Base-by-base conservation (phyloP, 73 alveolate genomes). In the Uronychia binucleata region DNA sequence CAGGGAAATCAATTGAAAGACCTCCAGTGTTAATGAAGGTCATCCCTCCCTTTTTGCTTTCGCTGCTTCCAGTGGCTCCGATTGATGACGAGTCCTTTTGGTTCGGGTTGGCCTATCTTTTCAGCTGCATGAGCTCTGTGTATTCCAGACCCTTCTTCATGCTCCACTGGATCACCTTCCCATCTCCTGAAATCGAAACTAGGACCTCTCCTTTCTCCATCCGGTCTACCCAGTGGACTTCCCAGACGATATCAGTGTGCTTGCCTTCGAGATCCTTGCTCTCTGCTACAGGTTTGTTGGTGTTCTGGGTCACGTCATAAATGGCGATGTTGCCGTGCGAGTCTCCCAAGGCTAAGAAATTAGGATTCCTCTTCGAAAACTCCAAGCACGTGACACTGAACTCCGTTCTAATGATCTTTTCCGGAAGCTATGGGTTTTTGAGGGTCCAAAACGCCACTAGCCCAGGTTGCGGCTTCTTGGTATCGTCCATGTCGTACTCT, bases 201-300 rank as follows among this genome's bases (percentile, higher is more conserved):
- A 97, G 86, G 78, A 92, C 90, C 87, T 97, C 99, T 33, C 98
- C 99, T 93, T 97, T 97, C 59, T 94, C 97, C 58, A 95, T 97
- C 67, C 94, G 93, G 46, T 96, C 98, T 34, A 97, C 94, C 99
- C 99, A 97, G 80, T 94, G 81, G 46, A 97, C 96, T 92, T 97
- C 99, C 99, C 99, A 97, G 33, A 97, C 96, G 31, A 98, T 92
- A 88, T 97, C 99, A 58, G 98, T 97, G 88, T 97, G 99, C 89
- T 97, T 97, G 77, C 96, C 99, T 57, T 96, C 97, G 28, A 94
- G 85, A 82, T 96, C 98, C 34, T 95, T 90, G 31, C 96, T 88
- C 80, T 97, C 99, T 46, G 98, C 98, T 28, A 96, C 91, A 1
- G 99, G 99, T 83, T 93, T 93, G 86, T 91, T 89, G 28, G 93